Conservation (phyloP, 202 grass and related monocot species). For the Setaria italica region DNA sequence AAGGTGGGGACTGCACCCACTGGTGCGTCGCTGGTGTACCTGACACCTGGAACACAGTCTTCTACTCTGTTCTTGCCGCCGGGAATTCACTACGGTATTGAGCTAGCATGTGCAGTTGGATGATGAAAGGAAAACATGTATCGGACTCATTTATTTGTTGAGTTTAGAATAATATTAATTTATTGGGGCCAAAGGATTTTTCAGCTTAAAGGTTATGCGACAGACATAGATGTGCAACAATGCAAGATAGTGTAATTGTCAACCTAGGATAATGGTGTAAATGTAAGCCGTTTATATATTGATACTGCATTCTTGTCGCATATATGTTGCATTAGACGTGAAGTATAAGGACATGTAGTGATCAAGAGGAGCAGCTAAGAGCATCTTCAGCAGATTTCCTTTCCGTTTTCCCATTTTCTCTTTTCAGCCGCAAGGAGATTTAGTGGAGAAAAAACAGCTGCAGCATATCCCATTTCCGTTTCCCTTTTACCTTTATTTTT, state of each 20-base stretch:
- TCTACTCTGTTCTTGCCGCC: conserved; percentile 63
- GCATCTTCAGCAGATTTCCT: no score
- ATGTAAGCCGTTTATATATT: not conserved
- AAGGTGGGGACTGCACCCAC: conserved; percentile 75
- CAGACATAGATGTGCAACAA: no score
- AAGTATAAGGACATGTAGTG: not conserved
- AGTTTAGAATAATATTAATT: not conserved
- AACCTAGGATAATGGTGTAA: not conserved
- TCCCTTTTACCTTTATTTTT: no score
- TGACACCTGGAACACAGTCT: conserved; percentile 81
- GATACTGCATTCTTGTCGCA: not conserved
- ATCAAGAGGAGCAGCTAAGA: not conserved
- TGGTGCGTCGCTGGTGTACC: conserved; percentile 86
- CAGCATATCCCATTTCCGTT: no score
- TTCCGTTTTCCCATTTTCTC: no score
- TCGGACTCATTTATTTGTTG: not conserved
- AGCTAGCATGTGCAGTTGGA: not conserved
- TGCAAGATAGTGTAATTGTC: not conserved
- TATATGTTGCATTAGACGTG: not conserved
- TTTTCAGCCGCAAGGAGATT: no score
- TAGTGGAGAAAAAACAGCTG: no score
- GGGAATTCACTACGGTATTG: not conserved
- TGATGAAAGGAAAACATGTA: not conserved
- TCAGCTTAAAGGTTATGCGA: not conserved
- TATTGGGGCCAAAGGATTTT: not conserved